Conservation (phyloP, 805 yeast species). For the Schizosaccharomyces osmophilus region DNA sequence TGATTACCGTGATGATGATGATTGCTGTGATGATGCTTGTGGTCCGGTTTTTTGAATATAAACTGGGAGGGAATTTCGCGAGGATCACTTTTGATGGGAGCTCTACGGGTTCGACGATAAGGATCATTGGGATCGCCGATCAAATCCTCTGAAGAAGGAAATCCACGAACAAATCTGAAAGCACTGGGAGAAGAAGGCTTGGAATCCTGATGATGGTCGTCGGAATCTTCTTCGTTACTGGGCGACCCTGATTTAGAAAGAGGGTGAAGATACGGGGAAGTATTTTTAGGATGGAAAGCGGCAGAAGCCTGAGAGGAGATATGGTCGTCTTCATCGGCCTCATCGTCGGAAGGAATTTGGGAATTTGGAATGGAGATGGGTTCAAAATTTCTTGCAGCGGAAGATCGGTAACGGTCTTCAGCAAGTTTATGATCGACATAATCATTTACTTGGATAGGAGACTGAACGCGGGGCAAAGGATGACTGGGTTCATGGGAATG, state of each 20-base stretch:
- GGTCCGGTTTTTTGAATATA: conserved; percentile 11
- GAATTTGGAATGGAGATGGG: neutral
- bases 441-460: neutral
- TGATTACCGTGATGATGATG: conserved; percentile 6
- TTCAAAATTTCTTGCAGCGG: neutral
- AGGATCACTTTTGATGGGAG: conserved; percentile 8
- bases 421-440: neutral
- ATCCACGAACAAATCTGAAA: neutral
- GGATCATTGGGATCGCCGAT: conserved; percentile 12
- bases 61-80: conserved; percentile 16
- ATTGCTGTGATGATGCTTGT: neutral
- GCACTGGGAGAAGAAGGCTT: too few species aligned
- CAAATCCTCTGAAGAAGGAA: neutral
- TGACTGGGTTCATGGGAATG: neutral
- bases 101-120: conserved; percentile 13
- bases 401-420: neutral
- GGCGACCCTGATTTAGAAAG: neutral
- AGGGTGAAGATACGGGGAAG: neutral
- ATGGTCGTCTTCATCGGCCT: neutral
- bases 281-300: neutral
- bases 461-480: neutral
- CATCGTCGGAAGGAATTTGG: neutral
- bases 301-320: neutral
- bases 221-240: neutral
- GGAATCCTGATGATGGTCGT: neutral